Evolutionary conservation across 2,329 filamentous ascomycete genomes (phyloP), one percentile per base, ranked within the genome.

Genomic region (Ophiostoma pallidulum): DNA sequence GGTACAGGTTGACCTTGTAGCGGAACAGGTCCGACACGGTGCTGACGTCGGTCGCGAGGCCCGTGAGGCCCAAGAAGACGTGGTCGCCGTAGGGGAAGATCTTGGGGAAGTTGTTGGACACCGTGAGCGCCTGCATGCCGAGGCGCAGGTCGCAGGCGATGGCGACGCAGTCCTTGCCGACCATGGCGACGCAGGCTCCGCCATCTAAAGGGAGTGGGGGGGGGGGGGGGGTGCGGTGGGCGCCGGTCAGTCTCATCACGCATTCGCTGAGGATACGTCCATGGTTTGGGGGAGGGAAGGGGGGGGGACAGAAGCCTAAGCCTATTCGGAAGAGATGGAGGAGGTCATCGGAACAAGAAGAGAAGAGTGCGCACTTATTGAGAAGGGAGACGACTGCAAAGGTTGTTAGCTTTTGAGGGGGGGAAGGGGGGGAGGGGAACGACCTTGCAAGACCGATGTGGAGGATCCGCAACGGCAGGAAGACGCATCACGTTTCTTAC

Each of bases 1-100:
- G 86, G 79, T 98, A 98, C 86, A 98, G 94, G 79, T 98, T 98
- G 68, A 94, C 88, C 78, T 98, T 98, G 82, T 95, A 97, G 64
- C 92, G 89, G 79, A 98, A 94, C 58, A 97, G 84, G 71, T 98
- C 91, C 60, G 84, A 86, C 58, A 98, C 91, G 58, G 91, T 97
- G 56, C 79, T 80, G 56, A 98, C 89, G 66, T 98, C 92, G 59
- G 92, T 98, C 52, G 92, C 92, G 44, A 98, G 86, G 48, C 92
- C 92, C 4, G 92, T 97, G 52, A 98, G 82, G 48, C 92, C 92
- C 31, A 98, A 85, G 70, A 94, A 96, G 60, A 92, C 87, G 62
- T 57, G 50, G 63, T 91, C 87, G 62, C 88, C 89, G 77, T 94
- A 97, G 68, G 84, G 82, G 81, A 97, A 97, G 76, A 98, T 87